Base-by-base conservation (phyloP, 805 yeast genomes). In the Saturnispora serradocipensis region DNA sequence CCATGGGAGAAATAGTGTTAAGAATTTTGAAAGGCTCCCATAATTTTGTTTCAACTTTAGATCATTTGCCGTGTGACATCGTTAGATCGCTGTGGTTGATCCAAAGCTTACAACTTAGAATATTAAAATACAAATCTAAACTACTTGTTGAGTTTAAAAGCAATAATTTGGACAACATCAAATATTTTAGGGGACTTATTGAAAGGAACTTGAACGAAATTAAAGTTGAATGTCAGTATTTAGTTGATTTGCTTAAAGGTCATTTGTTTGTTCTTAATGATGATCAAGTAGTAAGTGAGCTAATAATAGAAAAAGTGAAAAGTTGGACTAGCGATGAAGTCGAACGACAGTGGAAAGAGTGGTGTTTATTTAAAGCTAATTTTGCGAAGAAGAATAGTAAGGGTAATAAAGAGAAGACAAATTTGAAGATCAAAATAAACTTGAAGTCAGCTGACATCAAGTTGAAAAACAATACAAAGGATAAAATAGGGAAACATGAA, bases 51-150 rank as follows among this genome's bases (percentile, higher is more conserved):
- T 67, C 70, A 7, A 65, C 67, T 10, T 56, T 69, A 49, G 73
- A 69, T 51, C 73, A 69, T 52, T 49, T 69, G 15, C 73, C 73
- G 1, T 69, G 73, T 53, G 73, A 69, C 49, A 54, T 69, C 8
- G 68, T 67, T 20, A 53, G 71, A 42, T 66, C 68, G 3, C 50
- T 69, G 45, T 69, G 73, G 72, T 36, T 69, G 9, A 61, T 67
- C 5, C 73, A 69, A 52, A 61, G 63, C 16, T 54, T 69, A 40
- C 58, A 62, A 28, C 46, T 69, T 28, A 55, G 58, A 40, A 60
- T 56, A 25, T 61, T 59, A 5, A 52, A 54, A 13, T 27, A 58
- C 5, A 55, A 58, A 48, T 8, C 34, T 3, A 50, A 54, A 34
- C 44, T 61, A 3, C 20, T n/a, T 24, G 28, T n/a, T 51, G 18